These are phyloP conservation scores for Dendrobium nobile DNA, from an alignment of 106 monocot genomes.

Conservation along the genomic window DNA sequence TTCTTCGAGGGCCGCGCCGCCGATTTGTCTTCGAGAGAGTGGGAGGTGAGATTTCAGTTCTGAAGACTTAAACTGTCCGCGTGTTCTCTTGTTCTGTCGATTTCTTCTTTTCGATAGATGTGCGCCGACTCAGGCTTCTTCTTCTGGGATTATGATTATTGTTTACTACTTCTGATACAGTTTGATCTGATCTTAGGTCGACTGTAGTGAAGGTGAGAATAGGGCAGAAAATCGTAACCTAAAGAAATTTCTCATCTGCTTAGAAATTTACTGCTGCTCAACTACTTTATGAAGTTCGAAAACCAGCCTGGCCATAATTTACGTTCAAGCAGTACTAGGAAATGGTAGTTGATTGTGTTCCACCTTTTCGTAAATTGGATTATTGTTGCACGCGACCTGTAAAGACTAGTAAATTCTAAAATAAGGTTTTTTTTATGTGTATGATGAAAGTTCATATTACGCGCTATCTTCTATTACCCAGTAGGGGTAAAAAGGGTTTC, in stretches of 20 bases:
- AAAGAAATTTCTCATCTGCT: neutral
- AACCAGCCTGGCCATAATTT: neutral
- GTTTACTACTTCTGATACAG: neutral
- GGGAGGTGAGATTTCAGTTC: constrained; percentile 1
- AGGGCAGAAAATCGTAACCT: neutral
- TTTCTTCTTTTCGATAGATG: neutral
- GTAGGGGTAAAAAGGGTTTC: neutral
- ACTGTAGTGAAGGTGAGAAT: neutral
- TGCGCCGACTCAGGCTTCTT: neutral
- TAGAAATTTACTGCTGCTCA: neutral
- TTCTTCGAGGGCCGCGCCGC: neutral
- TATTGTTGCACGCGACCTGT: neutral
- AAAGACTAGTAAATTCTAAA: neutral
- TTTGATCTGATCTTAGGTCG: neutral
- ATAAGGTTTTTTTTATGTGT: neutral
- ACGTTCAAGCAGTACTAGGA: neutral
- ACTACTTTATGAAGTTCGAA: neutral
- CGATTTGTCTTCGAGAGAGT: neutral
- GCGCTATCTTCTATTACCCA: neutral
- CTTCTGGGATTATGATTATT: neutral
- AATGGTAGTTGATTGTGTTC: neutral
- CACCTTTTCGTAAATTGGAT: neutral
- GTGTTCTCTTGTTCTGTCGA: neutral
- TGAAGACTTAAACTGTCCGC: neutral
- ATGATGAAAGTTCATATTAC: neutral